Evolutionary conservation across 208 protist species (phyloP).

Genomic region (Zelonia costaricensis): DNA sequence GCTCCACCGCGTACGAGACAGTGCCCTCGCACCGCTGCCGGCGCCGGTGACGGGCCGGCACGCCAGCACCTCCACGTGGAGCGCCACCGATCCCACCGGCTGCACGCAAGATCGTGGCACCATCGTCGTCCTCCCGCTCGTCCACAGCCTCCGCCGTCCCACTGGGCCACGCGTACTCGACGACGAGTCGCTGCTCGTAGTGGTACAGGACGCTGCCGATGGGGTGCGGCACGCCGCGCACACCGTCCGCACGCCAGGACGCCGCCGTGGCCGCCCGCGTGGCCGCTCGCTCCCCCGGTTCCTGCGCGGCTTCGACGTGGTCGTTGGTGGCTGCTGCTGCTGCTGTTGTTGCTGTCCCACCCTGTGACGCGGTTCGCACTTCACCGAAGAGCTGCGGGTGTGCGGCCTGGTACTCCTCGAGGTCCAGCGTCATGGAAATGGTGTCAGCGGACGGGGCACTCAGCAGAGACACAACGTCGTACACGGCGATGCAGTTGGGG

Average conservation of each 20-base stretch:
- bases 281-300: background rate
- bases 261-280: background rate
- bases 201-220: constrained; percentile 24
- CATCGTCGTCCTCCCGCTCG: background rate
- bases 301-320: background rate
- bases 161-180: constrained; percentile 28
- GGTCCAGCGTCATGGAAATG: constrained; percentile 11
- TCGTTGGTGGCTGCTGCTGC: background rate
- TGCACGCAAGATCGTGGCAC: too few species aligned
- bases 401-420: constrained; percentile 9
- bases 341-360: too few species aligned
- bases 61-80: too few species aligned
- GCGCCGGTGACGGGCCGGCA: constrained; percentile 4
- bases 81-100: too few species aligned
- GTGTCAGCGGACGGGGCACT: constrained; percentile 2
- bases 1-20: constrained; percentile 25
- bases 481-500: constrained; percentile 57
- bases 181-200: constrained; percentile 12
- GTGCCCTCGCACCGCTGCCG: constrained; percentile 39
- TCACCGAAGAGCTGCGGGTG: constrained; percentile 21
- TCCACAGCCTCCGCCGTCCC: constrained; percentile 3
- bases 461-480: constrained; percentile 40
- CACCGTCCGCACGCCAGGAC: constrained; percentile 3
- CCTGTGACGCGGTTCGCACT: constrained; percentile 2
- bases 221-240: constrained; percentile 5